Evolutionary conservation across 2,329 filamentous ascomycete species (phyloP).

Genomic region (Hyphodiscus sp.): DNA sequence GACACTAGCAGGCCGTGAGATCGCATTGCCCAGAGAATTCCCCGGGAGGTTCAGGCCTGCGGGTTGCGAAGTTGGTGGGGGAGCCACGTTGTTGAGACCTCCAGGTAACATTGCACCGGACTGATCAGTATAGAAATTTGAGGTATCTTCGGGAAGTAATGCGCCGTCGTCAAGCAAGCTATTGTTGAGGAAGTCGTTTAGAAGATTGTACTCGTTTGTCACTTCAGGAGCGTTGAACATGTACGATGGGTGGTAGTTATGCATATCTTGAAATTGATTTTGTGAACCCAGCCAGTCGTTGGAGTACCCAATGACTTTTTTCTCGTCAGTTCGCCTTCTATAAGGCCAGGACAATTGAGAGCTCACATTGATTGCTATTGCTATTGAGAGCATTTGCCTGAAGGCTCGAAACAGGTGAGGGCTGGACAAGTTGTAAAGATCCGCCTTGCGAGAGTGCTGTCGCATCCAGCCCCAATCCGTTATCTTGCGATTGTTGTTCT

Average conservation of each 20-base stretch:
- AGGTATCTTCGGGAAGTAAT: constrained; percentile 61
- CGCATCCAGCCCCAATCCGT: constrained; percentile 33
- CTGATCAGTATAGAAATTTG: constrained; percentile 55
- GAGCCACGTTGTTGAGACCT: constrained; percentile 38
- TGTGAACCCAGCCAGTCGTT: constrained; percentile 71
- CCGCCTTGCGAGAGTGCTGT: constrained; percentile 39
- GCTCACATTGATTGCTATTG: constrained; percentile 71
- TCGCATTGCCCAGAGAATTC: constrained; percentile 44
- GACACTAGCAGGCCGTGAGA: constrained; percentile 54
- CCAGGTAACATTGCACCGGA: constrained; percentile 39
- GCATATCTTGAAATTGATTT: constrained; percentile 89
- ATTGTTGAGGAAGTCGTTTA: constrained; percentile 93
- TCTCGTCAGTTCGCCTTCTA: constrained; percentile 21
- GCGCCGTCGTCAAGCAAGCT: constrained; percentile 81
- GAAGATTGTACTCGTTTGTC: constrained; percentile 90
- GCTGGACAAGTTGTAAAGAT: constrained; percentile 65
- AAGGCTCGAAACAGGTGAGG: constrained; percentile 59
- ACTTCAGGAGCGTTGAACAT: constrained; percentile 94
- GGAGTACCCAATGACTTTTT: constrained; percentile 74
- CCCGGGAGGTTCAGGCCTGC: constrained; percentile 19
- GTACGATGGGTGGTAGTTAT: constrained; percentile 87
- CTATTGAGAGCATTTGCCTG: constrained; percentile 54
- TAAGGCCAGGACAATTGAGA: constrained; percentile 9
- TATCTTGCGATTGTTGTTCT: constrained; percentile 41
- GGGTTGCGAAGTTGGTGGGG: constrained; percentile 30